Base-by-base conservation (phyloP, 352 stramenopile genomes). In the Phytophthora macrochlamydospora region DNA sequence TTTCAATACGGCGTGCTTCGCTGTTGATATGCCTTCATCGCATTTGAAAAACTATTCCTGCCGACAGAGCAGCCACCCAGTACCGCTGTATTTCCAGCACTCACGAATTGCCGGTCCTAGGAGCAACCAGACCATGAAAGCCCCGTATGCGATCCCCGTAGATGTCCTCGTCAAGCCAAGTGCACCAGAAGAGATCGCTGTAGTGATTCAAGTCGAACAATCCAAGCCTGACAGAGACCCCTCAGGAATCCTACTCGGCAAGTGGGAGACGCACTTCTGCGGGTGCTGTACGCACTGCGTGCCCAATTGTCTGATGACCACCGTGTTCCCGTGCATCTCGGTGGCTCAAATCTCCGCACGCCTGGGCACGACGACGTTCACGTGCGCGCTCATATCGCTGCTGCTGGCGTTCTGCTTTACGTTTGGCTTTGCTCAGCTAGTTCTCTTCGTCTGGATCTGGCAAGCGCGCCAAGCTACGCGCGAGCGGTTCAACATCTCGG, bases 231-330 rank as follows among this genome's bases (percentile, higher is more conserved):
- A 62, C 48, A 54, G 37, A 28, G 28, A 33, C 13, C 12, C 31
- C 3, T 54, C 48, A 18, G 31, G 28, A 37, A 40, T 54, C 14
- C 33, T 28, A 7, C 48, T 51, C 45, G 45, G 45, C 45, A 12
- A 51, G 35, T 67, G 60, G 60, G 52, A 51, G 13, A 32, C 45
- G 35, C 57, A 43, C 14, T 14, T 78, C 2, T 78, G 57, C 44
- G 65, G 38, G 11, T 78, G 69, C 60, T 68, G 61, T 43, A 52
- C 54, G 3, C 8, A 62, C 46, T 64, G 48, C 30, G 57, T 71
- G 53, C 68, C 68, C 24, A 76, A 72, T 52, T 72, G 58, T 52
- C 42, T 14, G 53, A 76, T 76, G 68, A 28, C 33, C 37, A 58
- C 45, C 13, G 56, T 51, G 6, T 68, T 50, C 33, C 68, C 62